phyloP scores from a whole-genome alignment of 73 alveolate species.

The Symbiodinium natans region DNA sequence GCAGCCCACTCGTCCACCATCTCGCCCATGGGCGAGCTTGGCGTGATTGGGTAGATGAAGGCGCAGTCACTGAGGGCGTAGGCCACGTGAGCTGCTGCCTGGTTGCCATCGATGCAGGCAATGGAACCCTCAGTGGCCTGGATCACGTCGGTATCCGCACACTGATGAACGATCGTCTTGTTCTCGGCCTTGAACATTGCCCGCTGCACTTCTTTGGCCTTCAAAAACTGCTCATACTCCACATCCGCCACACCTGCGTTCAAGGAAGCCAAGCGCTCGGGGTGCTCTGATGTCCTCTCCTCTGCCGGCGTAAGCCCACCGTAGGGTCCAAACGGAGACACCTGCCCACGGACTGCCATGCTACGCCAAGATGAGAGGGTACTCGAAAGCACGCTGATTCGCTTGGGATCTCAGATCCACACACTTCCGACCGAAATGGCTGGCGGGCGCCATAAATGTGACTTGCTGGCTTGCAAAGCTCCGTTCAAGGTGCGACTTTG shows the following conservation, averaged over 20 bases:
- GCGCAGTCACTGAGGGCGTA: slow-evolving; percentile 94
- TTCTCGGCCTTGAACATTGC: slow-evolving; percentile 52
- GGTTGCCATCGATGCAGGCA: slow-evolving; percentile 93
- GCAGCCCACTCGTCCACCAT: slow-evolving; percentile 94
- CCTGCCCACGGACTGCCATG: slow-evolving; percentile 31
- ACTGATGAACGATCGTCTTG: slow-evolving; percentile 70
- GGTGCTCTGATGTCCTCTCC: slow-evolving; percentile 18
- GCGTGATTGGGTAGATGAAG: slow-evolving; percentile 95
- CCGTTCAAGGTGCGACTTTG: too few relatives aligned
- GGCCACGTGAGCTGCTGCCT: slow-evolving; percentile 94
- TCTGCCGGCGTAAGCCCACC: slow-evolving; percentile 54
- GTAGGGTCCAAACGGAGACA: slow-evolving; percentile 67
- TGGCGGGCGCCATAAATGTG: too few relatives aligned
- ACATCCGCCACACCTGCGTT: slow-evolving; percentile 72
- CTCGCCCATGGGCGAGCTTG: slow-evolving; percentile 94
- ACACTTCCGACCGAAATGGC: too few relatives aligned
- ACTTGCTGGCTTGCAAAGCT: too few relatives aligned
- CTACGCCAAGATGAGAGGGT: background rate
- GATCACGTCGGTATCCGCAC: slow-evolving; percentile 87
- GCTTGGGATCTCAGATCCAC: too few relatives aligned
- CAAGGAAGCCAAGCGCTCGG: slow-evolving; percentile 60
- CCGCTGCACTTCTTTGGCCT: slow-evolving; percentile 75
- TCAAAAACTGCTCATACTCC: slow-evolving; percentile 78
- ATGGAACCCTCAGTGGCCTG: slow-evolving; percentile 61
- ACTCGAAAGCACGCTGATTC: too few relatives aligned